Evolutionary conservation across 352 stramenopile genomes (phyloP).

Genomic region (Phytophthora syringae): DNA sequence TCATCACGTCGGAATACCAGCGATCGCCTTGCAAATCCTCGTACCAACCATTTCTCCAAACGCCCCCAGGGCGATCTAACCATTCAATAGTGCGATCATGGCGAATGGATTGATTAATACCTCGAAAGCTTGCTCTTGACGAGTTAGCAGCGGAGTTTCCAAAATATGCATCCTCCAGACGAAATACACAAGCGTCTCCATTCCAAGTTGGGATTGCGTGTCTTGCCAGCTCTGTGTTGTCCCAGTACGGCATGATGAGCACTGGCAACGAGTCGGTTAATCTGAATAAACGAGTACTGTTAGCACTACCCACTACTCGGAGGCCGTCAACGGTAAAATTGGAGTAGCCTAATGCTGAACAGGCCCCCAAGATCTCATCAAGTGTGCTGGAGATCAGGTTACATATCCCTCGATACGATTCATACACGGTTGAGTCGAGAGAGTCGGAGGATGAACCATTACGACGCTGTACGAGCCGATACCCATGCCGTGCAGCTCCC

Average conservation of each 20-base stretch:
- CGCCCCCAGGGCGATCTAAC: constrained; percentile 15
- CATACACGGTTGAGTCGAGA: constrained; percentile 7
- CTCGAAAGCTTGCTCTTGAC: constrained; percentile 11
- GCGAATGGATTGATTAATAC: constrained; percentile 18
- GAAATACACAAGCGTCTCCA: constrained; percentile 34
- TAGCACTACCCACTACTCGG: constrained; percentile 14
- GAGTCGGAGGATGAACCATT: background rate
- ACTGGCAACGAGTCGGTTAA: constrained; percentile 25
- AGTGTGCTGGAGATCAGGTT: constrained; percentile 24
- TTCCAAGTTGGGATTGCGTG: constrained; percentile 25
- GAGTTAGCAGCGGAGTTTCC: background rate
- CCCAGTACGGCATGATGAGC: constrained; percentile 22
- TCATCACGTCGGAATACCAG: constrained; percentile 38
- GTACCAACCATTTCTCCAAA: constrained; percentile 40
- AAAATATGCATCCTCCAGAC: constrained; percentile 13
- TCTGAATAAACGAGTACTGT: constrained; percentile 16
- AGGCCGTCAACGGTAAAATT: constrained; percentile 28
- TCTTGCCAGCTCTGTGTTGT: constrained; percentile 12
- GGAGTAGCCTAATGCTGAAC: constrained; percentile 9
- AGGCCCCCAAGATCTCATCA: constrained; percentile 23
- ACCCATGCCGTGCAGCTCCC: constrained; percentile 32
- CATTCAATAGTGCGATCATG: constrained; percentile 22
- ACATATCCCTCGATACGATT: constrained; percentile 15
- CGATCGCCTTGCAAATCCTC: constrained; percentile 29
- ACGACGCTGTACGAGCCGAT: constrained; percentile 27